Conservation (phyloP, 176 grass and related monocot genomes). For the Eragrostis curvula region DNA sequence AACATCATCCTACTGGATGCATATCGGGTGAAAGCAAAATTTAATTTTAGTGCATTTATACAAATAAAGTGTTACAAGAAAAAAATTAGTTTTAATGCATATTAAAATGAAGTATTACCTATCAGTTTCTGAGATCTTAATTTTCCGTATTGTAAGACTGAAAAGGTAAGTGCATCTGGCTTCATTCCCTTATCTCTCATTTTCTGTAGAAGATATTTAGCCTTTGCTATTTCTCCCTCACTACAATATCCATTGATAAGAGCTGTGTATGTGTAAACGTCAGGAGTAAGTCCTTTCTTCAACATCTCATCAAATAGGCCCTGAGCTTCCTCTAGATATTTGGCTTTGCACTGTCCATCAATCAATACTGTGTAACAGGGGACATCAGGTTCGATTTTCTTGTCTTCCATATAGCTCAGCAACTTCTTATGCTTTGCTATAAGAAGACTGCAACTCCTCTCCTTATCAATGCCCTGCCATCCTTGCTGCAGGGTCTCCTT, state of each 20-base stretch:
- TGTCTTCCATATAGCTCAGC: constrained; percentile 46
- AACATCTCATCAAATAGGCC: constrained; percentile 72
- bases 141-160: constrained; percentile 32
- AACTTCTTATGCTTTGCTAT: constrained; percentile 42
- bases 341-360: constrained; percentile 67
- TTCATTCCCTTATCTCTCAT: constrained; percentile 60
- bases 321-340: constrained; percentile 56
- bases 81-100: background rate
- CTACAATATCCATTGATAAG: constrained; percentile 76
- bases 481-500: constrained; percentile 29
- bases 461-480: constrained; percentile 49
- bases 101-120: too few relatives aligned
- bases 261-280: constrained; percentile 60
- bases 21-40: background rate
- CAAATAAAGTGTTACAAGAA: background rate
- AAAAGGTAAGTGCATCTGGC: constrained; percentile 50
- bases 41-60: background rate
- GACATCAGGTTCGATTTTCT: constrained; percentile 56
- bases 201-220: constrained; percentile 58
- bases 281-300: constrained; percentile 52
- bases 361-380: constrained; percentile 80
- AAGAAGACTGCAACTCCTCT: constrained; percentile 46
- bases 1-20: background rate
- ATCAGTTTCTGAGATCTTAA: background rate
- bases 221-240: constrained; percentile 56